A percentile compares a stretch with the other conserved stretches of the same genome.
Conservation (phyloP, 2,329 filamentous ascomycete species). For the Rutstroemia sydowiana region DNA sequence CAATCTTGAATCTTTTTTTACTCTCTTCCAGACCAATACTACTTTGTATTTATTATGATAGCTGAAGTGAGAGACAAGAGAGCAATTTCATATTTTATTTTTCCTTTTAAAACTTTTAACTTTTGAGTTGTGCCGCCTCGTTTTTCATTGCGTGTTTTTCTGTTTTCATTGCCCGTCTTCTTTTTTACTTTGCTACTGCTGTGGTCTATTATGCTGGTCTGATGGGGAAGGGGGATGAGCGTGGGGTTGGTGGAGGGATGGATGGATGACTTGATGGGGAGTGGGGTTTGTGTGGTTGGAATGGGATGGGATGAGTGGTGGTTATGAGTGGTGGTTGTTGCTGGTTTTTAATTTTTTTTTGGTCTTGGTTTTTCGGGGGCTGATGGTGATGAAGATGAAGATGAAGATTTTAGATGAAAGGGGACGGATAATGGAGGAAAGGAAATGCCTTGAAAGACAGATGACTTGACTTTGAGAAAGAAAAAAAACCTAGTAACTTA, state of each 20-base stretch:
- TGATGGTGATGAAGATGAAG: too few species aligned
- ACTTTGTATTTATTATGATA: constrained; percentile 13
- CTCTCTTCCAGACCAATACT: constrained; percentile 1
- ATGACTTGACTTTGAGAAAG: too few species aligned
- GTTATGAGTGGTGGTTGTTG: too few species aligned
- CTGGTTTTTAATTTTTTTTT: too few species aligned
- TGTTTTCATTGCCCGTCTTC: not conserved
- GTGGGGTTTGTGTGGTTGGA: not conserved
- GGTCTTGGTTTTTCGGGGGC: too few species aligned
- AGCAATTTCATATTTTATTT: not conserved
- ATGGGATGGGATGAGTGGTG: not conserved
- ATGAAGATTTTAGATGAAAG: too few species aligned
- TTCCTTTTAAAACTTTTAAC: not conserved
- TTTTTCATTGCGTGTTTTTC: not conserved
- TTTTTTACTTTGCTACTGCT: not conserved
- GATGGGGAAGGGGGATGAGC: too few species aligned
- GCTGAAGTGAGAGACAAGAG: not conserved
- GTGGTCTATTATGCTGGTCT: not conserved
- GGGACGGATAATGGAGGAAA: too few species aligned
- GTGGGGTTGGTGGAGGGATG: too few species aligned
- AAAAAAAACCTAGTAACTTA: too few species aligned
- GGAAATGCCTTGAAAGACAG: too few species aligned
- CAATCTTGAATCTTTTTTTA: not conserved
- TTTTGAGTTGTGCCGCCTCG: not conserved
- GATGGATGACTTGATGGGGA: not conserved